These are phyloP conservation scores for Rhizopus stolonifer DNA, from an alignment of 371 early-diverging fungal species.

Conservation along the genomic window DNA sequence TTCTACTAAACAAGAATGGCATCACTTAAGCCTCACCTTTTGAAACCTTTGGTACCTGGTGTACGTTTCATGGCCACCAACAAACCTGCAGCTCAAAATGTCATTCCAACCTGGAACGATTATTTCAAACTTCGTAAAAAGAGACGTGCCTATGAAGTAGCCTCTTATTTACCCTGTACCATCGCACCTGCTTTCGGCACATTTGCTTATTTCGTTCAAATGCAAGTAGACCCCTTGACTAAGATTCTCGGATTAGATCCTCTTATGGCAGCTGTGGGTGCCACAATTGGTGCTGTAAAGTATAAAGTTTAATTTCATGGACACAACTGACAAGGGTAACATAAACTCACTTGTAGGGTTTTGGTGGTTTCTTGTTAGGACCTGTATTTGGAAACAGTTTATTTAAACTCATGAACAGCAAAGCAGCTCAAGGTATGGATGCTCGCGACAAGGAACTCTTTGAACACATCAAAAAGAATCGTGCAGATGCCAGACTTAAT, in stretches of 20 bases:
- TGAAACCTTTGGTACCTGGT: conserved; percentile 12
- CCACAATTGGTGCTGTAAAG: conserved; percentile 56
- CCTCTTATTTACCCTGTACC: conserved; percentile 64
- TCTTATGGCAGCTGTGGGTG: conserved; percentile 61
- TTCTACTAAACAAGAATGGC: conserved; percentile 15
- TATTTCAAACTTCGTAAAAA: conserved; percentile 78
- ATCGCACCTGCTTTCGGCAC: conserved; percentile 59
- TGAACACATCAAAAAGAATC: conserved; percentile 74
- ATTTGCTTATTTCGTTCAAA: conserved; percentile 67
- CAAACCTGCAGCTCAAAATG: conserved; percentile 2
- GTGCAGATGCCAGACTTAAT: conserved; percentile 76
- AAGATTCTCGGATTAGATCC: conserved; percentile 83
- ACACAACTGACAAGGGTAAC: not conserved
- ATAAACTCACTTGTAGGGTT: conserved; percentile 45
- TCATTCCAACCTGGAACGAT: conserved; percentile 64
- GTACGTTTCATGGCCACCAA: conserved; percentile 11
- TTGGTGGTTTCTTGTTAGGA: conserved; percentile 69
- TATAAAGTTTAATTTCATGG: not conserved
- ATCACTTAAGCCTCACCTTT: conserved; percentile 15
- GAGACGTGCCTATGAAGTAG: conserved; percentile 70
- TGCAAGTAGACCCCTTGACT: conserved; percentile 78
- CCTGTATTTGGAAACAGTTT: conserved; percentile 63
- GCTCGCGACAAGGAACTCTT: conserved; percentile 78
- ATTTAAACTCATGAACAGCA: conserved; percentile 65
- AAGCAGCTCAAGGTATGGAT: conserved; percentile 59